These are phyloP conservation scores for Tetrastigma voinierianum DNA, from an alignment of 164 flowering plant genomes.

Conservation along the genomic window DNA sequence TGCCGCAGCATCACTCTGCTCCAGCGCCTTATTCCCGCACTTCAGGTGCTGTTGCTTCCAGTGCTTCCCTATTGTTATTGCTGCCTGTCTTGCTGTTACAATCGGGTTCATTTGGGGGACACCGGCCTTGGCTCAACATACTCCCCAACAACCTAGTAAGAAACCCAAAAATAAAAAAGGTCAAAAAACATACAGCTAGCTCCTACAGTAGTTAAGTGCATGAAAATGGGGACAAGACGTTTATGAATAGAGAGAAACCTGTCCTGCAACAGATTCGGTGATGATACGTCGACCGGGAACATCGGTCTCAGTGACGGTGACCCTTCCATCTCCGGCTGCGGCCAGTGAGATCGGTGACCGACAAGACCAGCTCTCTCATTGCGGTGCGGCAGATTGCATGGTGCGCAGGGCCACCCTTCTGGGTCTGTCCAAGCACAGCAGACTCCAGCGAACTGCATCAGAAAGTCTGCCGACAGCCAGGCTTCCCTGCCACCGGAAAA, in stretches of 20 bases:
- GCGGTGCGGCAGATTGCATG: constrained; percentile 54
- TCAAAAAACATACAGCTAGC: background rate
- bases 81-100: constrained; percentile 8
- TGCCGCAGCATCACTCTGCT: constrained; percentile 55
- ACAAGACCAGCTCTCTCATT: constrained; percentile 51
- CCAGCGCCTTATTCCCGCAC: constrained; percentile 54
- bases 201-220: background rate
- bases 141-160: constrained; percentile 44
- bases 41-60: constrained; percentile 43
- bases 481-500: constrained; percentile 43
- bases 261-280: constrained; percentile 50
- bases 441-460: constrained; percentile 58
- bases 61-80: constrained; percentile 64
- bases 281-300: constrained; percentile 33
- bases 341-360: constrained; percentile 31
- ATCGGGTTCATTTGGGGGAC: background rate
- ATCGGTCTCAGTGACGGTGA: constrained; percentile 38
- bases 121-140: constrained; percentile 27
- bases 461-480: no score
- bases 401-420: constrained; percentile 44
- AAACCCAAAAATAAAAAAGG: background rate
- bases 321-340: constrained; percentile 34
- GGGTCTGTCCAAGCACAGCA: constrained; percentile 37
- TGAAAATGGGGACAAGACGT: background rate
- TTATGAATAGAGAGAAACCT: constrained; percentile 25